These are phyloP conservation scores for Metrosideros polymorpha DNA, from an alignment of 441 rosid species.

Conservation along the genomic window DNA sequence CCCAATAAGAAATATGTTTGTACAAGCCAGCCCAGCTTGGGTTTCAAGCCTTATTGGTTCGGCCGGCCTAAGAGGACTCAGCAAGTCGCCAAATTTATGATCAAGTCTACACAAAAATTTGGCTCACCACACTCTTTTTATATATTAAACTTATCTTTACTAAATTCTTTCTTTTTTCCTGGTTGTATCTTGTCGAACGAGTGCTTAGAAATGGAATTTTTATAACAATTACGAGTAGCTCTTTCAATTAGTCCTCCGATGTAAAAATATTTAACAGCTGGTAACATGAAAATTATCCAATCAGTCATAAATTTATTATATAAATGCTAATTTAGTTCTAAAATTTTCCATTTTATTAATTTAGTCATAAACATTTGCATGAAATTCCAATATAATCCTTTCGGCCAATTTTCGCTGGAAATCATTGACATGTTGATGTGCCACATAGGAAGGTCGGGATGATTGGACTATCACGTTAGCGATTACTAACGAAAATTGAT, in stretches of 20 bases:
- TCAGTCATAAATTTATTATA: no score
- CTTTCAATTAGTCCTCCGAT: background rate
- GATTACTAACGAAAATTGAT: no score
- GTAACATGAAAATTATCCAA: background rate
- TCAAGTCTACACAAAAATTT: background rate
- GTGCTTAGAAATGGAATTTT: background rate
- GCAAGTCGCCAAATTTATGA: background rate
- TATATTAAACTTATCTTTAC: background rate
- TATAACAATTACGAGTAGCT: background rate
- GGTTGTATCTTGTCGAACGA: background rate
- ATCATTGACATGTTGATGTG: background rate
- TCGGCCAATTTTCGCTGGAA: no score
- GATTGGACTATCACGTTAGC: no score
- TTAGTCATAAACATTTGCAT: no score
- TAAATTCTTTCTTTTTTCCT: background rate
- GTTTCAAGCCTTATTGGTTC: background rate
- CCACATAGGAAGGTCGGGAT: background rate
- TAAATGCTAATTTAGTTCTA: no score
- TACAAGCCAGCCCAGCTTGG: background rate
- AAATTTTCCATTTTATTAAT: no score
- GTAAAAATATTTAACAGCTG: background rate
- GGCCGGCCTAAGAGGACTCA: background rate
- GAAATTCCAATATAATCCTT: no score
- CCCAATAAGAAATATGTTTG: background rate
- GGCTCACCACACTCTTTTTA: background rate